These are phyloP conservation scores for Yamadazyma sp. DNA, from an alignment of 1,139 yeast genomes.

Conservation along the genomic window DNA sequence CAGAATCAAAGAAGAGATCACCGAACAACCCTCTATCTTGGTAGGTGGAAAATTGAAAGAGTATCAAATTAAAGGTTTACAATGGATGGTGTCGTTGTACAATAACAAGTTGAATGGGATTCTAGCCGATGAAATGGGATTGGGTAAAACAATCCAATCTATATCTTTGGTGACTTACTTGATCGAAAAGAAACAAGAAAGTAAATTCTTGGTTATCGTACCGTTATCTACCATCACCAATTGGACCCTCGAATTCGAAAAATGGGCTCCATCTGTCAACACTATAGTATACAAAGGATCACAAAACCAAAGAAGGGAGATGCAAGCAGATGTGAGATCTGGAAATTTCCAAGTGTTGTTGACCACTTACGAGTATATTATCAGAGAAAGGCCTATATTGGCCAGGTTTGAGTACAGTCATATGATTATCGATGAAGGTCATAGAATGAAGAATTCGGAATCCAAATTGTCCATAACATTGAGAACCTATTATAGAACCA, in stretches of 20 bases:
- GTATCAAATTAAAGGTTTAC: constrained; percentile 89
- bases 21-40: constrained; percentile 62
- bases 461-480: constrained; percentile 73
- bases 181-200: constrained; percentile 69
- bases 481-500: constrained; percentile 70
- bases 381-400: constrained; percentile 68
- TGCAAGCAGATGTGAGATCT: constrained; percentile 59
- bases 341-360: constrained; percentile 76
- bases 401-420: constrained; percentile 76
- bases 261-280: constrained; percentile 79
- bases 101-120: constrained; percentile 95
- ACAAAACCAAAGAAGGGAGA: constrained; percentile 64
- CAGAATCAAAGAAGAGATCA: constrained; percentile 64
- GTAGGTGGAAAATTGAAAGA: constrained; percentile 91
- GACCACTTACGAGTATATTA: constrained; percentile 79
- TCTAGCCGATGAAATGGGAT: constrained; percentile 96
- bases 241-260: constrained; percentile 83
- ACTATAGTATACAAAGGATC: constrained; percentile 75
- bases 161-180: constrained; percentile 86
- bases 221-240: constrained; percentile 83
- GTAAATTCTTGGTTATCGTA: constrained; percentile 78
- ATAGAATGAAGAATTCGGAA: constrained; percentile 79
- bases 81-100: constrained; percentile 96
- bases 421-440: constrained; percentile 90
- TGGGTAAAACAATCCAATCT: constrained; percentile 95